phyloP scores from a whole-genome alignment of 371 early-diverging fungal species.

The Mucor lusitanicus region DNA sequence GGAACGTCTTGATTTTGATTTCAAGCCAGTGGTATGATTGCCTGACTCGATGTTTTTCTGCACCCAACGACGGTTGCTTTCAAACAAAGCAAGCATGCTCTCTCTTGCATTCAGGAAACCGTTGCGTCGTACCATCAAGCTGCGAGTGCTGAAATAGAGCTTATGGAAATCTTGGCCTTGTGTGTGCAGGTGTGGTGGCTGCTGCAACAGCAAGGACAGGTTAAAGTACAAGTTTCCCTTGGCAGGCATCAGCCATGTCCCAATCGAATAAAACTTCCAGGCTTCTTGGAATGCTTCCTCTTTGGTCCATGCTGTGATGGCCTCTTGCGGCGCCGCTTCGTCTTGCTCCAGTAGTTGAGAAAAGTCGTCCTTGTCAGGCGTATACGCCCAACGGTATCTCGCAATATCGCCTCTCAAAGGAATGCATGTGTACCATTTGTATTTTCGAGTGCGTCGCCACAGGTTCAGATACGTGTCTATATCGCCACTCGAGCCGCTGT shows the following conservation, averaged over 20 bases:
- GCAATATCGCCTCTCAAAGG: conserved; percentile 61
- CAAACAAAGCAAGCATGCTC: conserved; percentile 43
- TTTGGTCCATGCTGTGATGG: conserved; percentile 2
- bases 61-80: conserved; percentile 47
- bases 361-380: conserved; percentile 27
- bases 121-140: conserved; percentile 52
- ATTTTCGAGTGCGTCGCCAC: conserved; percentile 39
- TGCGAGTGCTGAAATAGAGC: conserved; percentile 44
- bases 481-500: not conserved
- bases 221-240: conserved; percentile 55
- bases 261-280: conserved; percentile 56
- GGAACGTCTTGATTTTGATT: conserved; percentile 9
- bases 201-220: conserved; percentile 34
- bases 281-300: conserved; percentile 45
- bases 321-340: not conserved
- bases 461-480: conserved; percentile 24
- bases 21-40: conserved; percentile 4
- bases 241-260: conserved; percentile 59
- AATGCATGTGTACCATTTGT: conserved; percentile 59
- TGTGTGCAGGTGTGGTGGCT: not conserved
- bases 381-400: conserved; percentile 59
- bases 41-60: conserved; percentile 3
- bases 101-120: conserved; percentile 51
- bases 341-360: not conserved
- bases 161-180: conserved; percentile 35